Evolutionary conservation across 2,329 filamentous ascomycete species (phyloP), one percentile per base, ranked within the genome.

Genomic region (Colletotrichum trifolii): DNA sequence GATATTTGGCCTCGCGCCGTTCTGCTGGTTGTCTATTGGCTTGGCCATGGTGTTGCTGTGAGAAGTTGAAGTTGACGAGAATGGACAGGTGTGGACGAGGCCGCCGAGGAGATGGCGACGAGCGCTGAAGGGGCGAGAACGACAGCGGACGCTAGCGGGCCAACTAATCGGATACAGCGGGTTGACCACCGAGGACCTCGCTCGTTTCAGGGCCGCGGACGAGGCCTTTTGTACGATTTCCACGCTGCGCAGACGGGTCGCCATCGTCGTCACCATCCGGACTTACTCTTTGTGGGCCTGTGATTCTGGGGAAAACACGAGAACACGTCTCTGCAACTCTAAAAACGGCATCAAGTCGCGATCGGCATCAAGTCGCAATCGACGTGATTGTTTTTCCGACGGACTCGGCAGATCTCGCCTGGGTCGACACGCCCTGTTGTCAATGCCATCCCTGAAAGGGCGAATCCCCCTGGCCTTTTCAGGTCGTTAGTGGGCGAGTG

Each of bases 361-460:
- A 12, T 10, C 12, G 34, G 12, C 35, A 5, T 11, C 13, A 62
- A 53, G 46, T 38, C 54, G 60, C 48, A 15, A 12, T 10, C 12
- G 15, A 25, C 54, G 17, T n/a, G 15, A 40, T 3, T 45, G 39
- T 17, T 45, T 39, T 43, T 13, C 12, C 38, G 49, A 3, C 13
- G 8, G 8, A 13, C 34, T 12, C 5, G 33, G 57, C n/a, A 52
- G n/a, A 17, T 34, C 12, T 61, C 52, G 49, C 61, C 56, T 50
- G 43, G 36, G 34, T 46, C 25, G 6, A 13, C 35, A 42, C 62
- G 62, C 47, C 62, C 46, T 56, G 25, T 47, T 65, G 62, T 53
- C 58, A 57, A 62, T 38, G 52, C 47, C 53, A 65, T 45, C 59
- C 58, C 52, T 62, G 52, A 34, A 56, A 49, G 43, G 33, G 46